Percentiles rank a stretch among this genome's conserved stretches.
phyloP scores from a whole-genome alignment of 2,329 filamentous ascomycete species.

The Fusarium xylarioides region DNA sequence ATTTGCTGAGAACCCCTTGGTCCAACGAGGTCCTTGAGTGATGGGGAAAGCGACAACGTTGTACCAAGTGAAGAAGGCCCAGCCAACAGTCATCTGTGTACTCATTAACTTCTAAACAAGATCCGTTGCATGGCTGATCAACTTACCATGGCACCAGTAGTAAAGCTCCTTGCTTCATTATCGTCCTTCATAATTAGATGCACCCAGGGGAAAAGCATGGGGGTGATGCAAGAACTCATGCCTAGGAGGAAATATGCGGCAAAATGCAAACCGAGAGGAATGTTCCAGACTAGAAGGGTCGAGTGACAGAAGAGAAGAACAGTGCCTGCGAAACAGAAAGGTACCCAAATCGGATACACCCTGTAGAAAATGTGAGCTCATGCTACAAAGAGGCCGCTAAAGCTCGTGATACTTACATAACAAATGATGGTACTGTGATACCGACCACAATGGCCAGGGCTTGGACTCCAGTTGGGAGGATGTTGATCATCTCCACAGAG shows the following conservation, averaged over 20 bases:
- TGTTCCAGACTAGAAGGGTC: constrained; percentile 37
- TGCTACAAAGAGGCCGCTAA: not conserved
- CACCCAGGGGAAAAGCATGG: constrained; percentile 39
- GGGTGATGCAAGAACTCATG: constrained; percentile 35
- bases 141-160: constrained; percentile 39
- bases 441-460: constrained; percentile 42
- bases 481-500: constrained; percentile 40
- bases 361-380: not conserved
- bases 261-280: constrained; percentile 35
- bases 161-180: constrained; percentile 34
- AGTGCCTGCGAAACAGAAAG: constrained; percentile 38
- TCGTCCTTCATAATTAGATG: constrained; percentile 39
- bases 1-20: constrained; percentile 37
- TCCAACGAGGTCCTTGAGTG: constrained; percentile 31
- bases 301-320: constrained; percentile 36
- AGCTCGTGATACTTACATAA: constrained; percentile 6
- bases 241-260: constrained; percentile 29
- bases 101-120: not conserved
- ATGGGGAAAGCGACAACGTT: constrained; percentile 38
- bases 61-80: constrained; percentile 39
- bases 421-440: constrained; percentile 33
- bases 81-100: constrained; percentile 43
- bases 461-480: constrained; percentile 38
- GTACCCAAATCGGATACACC: constrained; percentile 39
- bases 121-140: no score